phyloP scores from a whole-genome alignment of 768 basidiomycete genomes.

The Tulasnella sp. region DNA sequence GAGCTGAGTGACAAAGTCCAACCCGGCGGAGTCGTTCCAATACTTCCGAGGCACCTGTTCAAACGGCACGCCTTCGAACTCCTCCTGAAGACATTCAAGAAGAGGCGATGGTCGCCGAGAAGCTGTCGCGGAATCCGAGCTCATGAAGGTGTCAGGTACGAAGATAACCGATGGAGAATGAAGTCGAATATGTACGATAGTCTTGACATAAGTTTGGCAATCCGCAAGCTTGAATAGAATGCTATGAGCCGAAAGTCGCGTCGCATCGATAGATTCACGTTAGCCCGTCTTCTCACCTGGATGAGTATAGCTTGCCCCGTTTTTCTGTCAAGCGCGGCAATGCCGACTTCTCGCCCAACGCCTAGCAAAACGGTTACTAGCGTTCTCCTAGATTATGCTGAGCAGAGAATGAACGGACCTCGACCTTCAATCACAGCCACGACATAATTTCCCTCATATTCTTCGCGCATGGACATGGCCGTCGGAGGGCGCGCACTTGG shows the following conservation, averaged over 20 bases:
- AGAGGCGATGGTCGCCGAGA: slow-evolving; percentile 37
- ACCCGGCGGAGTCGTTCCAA: slow-evolving; percentile 77
- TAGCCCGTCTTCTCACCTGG: slow-evolving; percentile 41
- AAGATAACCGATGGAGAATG: slow-evolving; percentile 62
- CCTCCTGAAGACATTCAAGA: slow-evolving; percentile 61
- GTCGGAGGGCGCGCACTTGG: slow-evolving; percentile 54
- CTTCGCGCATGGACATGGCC: slow-evolving; percentile 45
- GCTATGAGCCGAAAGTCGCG: slow-evolving; percentile 1
- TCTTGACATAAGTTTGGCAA: slow-evolving; percentile 81
- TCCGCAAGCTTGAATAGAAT: slow-evolving; percentile 53
- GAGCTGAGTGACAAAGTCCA: slow-evolving; percentile 68
- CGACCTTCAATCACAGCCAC: slow-evolving; percentile 59
- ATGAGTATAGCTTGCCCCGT: slow-evolving; percentile 66
- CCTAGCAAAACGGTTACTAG: slow-evolving; percentile 25
- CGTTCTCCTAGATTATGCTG: not conserved
- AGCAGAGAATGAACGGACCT: not conserved
- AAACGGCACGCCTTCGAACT: slow-evolving; percentile 56
- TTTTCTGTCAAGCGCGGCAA: slow-evolving; percentile 74
- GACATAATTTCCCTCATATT: slow-evolving; percentile 42
- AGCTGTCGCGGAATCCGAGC: not conserved
- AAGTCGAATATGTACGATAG: slow-evolving; percentile 73
- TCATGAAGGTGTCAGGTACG: slow-evolving; percentile 57
- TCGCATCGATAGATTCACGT: not conserved
- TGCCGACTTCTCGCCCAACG: slow-evolving; percentile 72
- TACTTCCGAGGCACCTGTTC: slow-evolving; percentile 67